Evolutionary conservation across 2,329 filamentous ascomycete genomes (phyloP).

Genomic region (Aspergillus melleus): DNA sequence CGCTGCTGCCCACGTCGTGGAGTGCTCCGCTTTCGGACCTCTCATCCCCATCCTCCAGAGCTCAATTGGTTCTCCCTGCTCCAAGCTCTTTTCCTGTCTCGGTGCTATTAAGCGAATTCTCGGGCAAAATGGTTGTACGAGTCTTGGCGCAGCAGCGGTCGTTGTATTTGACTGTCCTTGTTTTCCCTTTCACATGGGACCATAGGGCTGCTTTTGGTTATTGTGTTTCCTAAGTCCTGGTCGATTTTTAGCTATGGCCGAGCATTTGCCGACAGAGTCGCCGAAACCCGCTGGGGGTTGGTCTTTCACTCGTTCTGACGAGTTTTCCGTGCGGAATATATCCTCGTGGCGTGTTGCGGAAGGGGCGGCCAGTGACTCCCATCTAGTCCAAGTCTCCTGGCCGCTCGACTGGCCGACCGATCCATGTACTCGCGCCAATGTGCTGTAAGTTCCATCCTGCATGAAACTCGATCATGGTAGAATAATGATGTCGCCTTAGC

Average conservation of each 20-base stretch:
- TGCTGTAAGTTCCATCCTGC: conserved; percentile 17
- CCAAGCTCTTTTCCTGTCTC: background rate
- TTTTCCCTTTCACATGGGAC: background rate
- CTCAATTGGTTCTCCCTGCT: background rate
- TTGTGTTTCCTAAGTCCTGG: background rate
- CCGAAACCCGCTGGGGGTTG: background rate
- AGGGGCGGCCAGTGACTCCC: conserved; percentile 10
- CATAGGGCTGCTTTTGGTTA: background rate
- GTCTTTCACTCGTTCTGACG: background rate
- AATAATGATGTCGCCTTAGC: conserved; percentile 8
- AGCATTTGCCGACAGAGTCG: background rate
- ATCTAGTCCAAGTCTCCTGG: conserved; percentile 28
- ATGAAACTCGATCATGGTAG: background rate
- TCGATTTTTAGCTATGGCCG: background rate
- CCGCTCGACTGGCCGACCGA: conserved; percentile 22
- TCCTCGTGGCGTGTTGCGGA: conserved; percentile 12
- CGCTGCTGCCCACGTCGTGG: background rate
- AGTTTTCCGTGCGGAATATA: background rate
- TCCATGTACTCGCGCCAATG: conserved; percentile 8
- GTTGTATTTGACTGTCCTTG: background rate
- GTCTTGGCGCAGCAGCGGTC: background rate
- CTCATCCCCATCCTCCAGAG: background rate
- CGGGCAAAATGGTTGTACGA: background rate
- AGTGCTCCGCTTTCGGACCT: background rate
- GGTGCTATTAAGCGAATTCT: background rate